Percentiles rank a stretch among this genome's conserved stretches.
Evolutionary conservation across 371 early-diverging fungal genomes (phyloP).

Genomic region (Mucor sp.): DNA sequence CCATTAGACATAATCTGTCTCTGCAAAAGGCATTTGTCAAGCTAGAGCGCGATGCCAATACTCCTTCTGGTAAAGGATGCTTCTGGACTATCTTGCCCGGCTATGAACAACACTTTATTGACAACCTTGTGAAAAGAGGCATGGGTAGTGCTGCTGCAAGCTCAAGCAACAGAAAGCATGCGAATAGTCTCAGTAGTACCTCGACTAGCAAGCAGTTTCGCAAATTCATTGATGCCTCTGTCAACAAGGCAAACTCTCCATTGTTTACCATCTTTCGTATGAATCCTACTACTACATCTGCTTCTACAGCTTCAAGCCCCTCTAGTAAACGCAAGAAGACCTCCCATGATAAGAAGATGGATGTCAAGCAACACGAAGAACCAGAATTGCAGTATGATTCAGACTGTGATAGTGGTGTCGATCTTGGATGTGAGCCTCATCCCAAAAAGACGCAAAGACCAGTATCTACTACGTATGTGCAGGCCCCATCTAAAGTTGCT

Average conservation of each 20-base stretch:
- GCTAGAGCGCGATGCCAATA: conserved; percentile 75
- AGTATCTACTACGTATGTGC: not conserved
- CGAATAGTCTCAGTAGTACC: not conserved
- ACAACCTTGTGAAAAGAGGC: conserved; percentile 29
- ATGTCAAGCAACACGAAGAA: not conserved
- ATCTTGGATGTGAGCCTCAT: not conserved
- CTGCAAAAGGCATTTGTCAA: conserved; percentile 65
- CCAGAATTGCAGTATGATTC: conserved; percentile 9
- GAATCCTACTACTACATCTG: conserved; percentile 3
- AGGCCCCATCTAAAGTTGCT: not conserved
- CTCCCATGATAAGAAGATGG: not conserved
- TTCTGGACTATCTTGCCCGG: conserved; percentile 85
- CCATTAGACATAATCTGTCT: conserved; percentile 89
- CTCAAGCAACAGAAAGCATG: not conserved
- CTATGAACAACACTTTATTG: conserved; percentile 45
- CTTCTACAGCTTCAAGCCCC: not conserved
- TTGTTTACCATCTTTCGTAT: conserved; percentile 26
- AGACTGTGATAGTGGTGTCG: conserved; percentile 29
- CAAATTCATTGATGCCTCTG: not conserved
- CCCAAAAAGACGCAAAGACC: not conserved
- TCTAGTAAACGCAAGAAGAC: not conserved
- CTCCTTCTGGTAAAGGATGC: conserved; percentile 91
- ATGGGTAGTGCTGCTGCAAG: not conserved
- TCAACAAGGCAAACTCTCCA: not conserved
- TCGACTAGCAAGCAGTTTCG: not conserved